Conservation (phyloP, 23 red algal species). For the Agarophyton chilense region DNA sequence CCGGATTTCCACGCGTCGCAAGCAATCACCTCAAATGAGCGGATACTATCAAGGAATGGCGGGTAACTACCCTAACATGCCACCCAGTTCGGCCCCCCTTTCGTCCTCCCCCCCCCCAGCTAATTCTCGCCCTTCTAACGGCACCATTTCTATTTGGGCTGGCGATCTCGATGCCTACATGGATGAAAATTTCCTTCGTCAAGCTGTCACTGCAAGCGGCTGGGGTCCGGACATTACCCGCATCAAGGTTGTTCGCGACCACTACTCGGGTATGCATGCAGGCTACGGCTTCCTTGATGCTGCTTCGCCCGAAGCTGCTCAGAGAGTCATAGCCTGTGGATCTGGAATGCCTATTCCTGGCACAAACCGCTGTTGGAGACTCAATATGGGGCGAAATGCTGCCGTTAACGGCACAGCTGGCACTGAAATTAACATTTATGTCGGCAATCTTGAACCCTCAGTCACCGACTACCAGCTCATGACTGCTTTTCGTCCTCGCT, state of each 20-base stretch:
- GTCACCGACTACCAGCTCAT: slow-evolving; percentile 84
- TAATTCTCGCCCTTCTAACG: slow-evolving; percentile 17
- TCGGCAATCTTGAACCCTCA: slow-evolving; percentile 72
- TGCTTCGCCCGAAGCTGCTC: slow-evolving; percentile 73
- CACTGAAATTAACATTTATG: slow-evolving; percentile 81
- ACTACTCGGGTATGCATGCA: slow-evolving; percentile 61
- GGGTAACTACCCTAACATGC: slow-evolving; percentile 15
- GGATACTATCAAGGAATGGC: slow-evolving; percentile 46
- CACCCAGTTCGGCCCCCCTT: neutral
- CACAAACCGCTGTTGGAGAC: slow-evolving; percentile 80
- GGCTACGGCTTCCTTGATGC: slow-evolving; percentile 85
- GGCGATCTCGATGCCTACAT: slow-evolving; percentile 89
- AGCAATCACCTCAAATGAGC: neutral
- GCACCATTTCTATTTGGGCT: slow-evolving; percentile 78
- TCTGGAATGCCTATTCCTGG: slow-evolving; percentile 78
- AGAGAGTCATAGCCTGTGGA: slow-evolving; percentile 57
- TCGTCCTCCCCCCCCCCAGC: slow-evolving; percentile 7
- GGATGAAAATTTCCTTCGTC: slow-evolving; percentile 82
- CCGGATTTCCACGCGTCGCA: neutral
- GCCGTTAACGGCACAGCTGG: slow-evolving; percentile 37
- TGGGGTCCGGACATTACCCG: slow-evolving; percentile 80
- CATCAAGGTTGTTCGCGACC: slow-evolving; percentile 84
- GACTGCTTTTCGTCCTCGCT: slow-evolving; percentile 74
- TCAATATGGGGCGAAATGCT: slow-evolving; percentile 78
- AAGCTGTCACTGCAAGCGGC: slow-evolving; percentile 74